phyloP scores from a whole-genome alignment of 495 filamentous ascomycete genomes.

The Penicillium waksmanii region DNA sequence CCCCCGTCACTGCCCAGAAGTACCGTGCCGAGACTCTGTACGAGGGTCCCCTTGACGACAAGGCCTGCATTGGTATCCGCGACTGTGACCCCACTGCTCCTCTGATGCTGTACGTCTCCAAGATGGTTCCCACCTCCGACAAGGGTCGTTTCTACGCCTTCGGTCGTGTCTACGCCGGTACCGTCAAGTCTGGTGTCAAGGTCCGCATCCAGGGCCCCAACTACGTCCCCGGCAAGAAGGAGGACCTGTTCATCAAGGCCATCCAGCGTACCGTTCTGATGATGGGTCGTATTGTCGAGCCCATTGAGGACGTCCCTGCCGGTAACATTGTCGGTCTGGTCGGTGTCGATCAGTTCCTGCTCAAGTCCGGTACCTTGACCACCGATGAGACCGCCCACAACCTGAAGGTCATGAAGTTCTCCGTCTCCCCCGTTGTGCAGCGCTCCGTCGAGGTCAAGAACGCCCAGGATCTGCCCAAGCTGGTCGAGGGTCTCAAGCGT shows the following conservation, averaged over 20 bases:
- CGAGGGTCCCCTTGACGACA: slow-evolving; percentile 93
- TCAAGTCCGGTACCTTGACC: slow-evolving; percentile 99
- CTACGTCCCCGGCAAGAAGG: slow-evolving; percentile 97
- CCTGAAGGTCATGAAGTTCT: slow-evolving; percentile 99
- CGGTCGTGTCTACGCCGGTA: slow-evolving; percentile 99
- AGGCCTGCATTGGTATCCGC: slow-evolving; percentile 90
- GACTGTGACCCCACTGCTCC: slow-evolving; percentile 97
- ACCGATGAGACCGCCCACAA: slow-evolving; percentile 98
- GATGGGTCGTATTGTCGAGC: slow-evolving; percentile 99
- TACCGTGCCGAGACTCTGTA: slow-evolving; percentile 99
- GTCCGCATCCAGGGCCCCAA: slow-evolving; percentile 99
- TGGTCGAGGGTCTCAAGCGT: slow-evolving; percentile 99
- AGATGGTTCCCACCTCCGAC: slow-evolving; percentile 99
- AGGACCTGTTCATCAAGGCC: slow-evolving; percentile 98
- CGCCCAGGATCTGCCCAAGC: slow-evolving; percentile 98
- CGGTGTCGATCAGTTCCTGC: slow-evolving; percentile 99
- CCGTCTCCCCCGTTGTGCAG: slow-evolving; percentile 97
- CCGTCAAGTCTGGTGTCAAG: slow-evolving; percentile 95
- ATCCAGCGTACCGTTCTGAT: slow-evolving; percentile 99
- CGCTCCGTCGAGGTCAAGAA: slow-evolving; percentile 99
- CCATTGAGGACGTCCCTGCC: slow-evolving; percentile 98
- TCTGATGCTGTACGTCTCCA: slow-evolving; percentile 99
- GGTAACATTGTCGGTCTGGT: slow-evolving; percentile 99
- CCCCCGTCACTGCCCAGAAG: slow-evolving; percentile 92
- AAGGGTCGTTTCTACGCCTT: slow-evolving; percentile 99